A percentile compares a stretch with the other conserved stretches of the same genome.
Evolutionary conservation across 495 filamentous ascomycete species (phyloP).

Genomic region (Opeltia flavorubescens): DNA sequence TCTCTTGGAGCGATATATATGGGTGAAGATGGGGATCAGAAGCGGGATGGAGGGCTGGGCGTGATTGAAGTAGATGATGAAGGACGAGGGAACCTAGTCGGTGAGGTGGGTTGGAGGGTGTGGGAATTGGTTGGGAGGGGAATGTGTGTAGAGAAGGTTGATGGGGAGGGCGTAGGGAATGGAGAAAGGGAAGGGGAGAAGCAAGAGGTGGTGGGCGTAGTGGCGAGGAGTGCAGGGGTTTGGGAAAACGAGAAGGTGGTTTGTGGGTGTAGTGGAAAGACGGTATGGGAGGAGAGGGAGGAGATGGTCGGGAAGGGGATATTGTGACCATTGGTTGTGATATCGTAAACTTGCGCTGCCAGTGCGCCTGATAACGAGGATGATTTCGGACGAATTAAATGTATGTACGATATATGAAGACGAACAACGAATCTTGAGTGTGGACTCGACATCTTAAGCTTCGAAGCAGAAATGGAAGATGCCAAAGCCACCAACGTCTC

Average conservation of each 20-base stretch:
- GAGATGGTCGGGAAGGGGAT: constrained; percentile 82
- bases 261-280: constrained; percentile 89
- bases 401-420: too few relatives aligned
- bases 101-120: constrained; percentile 68
- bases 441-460: too few relatives aligned
- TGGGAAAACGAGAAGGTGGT: constrained; percentile 99
- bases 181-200: constrained; percentile 45
- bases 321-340: constrained; percentile 29
- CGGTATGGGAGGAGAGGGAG: constrained; percentile 89
- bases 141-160: constrained; percentile 56
- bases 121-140: constrained; percentile 94
- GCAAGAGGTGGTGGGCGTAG: constrained; percentile 73
- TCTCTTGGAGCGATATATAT: constrained; percentile 68
- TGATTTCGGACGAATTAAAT: neutral
- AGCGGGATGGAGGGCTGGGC: constrained; percentile 57
- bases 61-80: constrained; percentile 48
- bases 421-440: too few relatives aligned
- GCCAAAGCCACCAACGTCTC: too few relatives aligned
- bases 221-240: constrained; percentile 85
- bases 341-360: neutral
- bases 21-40: constrained; percentile 32
- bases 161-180: constrained; percentile 23
- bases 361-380: too few relatives aligned
- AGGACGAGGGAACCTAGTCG: constrained; percentile 58
- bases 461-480: too few relatives aligned